phyloP scores from a whole-genome alignment of 2,329 filamentous ascomycete genomes.

The Talaromyces sp. region DNA sequence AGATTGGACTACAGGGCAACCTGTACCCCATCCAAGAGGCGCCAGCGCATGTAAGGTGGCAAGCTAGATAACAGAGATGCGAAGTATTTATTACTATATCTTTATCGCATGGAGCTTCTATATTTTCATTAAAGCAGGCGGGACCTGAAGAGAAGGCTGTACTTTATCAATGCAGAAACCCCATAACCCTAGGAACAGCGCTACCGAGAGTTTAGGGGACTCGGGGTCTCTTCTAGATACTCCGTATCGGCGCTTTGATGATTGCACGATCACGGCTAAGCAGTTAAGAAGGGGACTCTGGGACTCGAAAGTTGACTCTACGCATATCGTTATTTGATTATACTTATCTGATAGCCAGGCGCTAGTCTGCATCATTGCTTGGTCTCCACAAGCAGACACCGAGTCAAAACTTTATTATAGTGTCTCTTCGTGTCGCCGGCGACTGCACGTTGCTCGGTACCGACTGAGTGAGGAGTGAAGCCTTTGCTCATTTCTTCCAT shows the following conservation, averaged over 20 bases:
- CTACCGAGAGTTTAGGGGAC: too few species aligned
- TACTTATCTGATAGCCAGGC: not conserved
- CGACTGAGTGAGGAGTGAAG: not conserved
- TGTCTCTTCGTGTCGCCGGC: too few species aligned
- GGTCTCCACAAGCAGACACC: not conserved
- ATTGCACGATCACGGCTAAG: not conserved
- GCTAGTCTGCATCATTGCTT: not conserved
- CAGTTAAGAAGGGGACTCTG: not conserved
- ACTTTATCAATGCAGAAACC: not conserved
- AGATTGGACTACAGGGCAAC: too few species aligned
- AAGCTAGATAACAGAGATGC: too few species aligned
- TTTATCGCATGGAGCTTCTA: too few species aligned
- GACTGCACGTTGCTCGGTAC: not conserved
- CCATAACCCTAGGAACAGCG: too few species aligned
- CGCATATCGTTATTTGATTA: not conserved
- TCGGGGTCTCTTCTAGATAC: not conserved
- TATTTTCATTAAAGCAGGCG: not conserved
- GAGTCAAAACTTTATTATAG: not conserved
- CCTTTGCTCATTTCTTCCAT: not conserved
- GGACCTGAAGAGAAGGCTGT: not conserved
- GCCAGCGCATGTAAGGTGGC: too few species aligned
- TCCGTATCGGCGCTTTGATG: not conserved
- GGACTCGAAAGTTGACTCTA: not conserved
- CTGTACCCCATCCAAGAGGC: too few species aligned
- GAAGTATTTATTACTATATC: too few species aligned